phyloP scores from a whole-genome alignment of 306 rosid species.

The cucumber (Cucumis sativus) region DNA sequence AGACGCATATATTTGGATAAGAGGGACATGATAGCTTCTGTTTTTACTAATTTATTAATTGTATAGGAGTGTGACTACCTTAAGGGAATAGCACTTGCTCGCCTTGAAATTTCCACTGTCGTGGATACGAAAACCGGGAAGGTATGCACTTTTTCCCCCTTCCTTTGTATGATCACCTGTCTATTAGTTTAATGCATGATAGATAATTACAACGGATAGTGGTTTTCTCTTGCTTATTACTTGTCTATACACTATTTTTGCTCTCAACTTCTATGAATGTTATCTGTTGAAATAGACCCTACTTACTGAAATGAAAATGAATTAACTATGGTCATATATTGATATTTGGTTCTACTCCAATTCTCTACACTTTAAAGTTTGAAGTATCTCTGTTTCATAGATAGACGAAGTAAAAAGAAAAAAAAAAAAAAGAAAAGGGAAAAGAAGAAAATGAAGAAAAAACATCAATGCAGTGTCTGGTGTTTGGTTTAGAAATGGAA shows the following conservation, averaged over 20 bases:
- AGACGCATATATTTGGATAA: conserved; percentile 2
- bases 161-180: neutral
- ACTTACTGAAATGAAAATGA: too few relatives aligned
- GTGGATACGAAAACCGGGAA: conserved; percentile 88
- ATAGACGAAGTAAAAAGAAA: too few relatives aligned
- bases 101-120: conserved; percentile 77
- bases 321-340: neutral
- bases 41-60: conserved; percentile 7
- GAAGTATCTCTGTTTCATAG: too few relatives aligned
- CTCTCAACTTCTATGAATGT: neutral
- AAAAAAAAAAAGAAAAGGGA: too few relatives aligned
- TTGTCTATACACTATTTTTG: neutral
- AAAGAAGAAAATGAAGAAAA: too few relatives aligned
- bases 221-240: conserved; percentile 9
- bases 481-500: too few relatives aligned
- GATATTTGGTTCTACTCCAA: neutral
- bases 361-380: neutral
- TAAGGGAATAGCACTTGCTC: conserved; percentile 67
- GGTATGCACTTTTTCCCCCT: conserved; percentile 23
- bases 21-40: conserved; percentile 11
- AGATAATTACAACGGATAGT: neutral
- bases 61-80: conserved; percentile 90
- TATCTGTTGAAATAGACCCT: neutral
- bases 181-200: neutral
- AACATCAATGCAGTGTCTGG: too few relatives aligned